Evolutionary conservation across 768 basidiomycete genomes (phyloP).

Genomic region (Cantharellus anzutake): DNA sequence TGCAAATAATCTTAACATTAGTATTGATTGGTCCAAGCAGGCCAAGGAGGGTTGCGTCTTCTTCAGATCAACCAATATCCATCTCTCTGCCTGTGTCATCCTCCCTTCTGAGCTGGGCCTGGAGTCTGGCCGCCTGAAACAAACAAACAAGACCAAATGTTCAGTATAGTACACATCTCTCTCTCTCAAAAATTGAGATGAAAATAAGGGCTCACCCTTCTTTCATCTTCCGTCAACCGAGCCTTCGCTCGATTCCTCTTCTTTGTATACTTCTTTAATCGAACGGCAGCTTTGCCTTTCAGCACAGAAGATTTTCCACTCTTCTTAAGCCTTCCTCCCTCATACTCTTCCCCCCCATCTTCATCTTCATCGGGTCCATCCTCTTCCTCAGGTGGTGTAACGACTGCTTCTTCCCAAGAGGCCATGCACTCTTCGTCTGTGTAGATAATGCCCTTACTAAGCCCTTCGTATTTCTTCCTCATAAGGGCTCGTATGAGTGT

Average conservation of each 20-base stretch:
- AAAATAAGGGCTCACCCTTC: neutral
- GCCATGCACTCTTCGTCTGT: constrained; percentile 51
- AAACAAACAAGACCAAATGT: neutral
- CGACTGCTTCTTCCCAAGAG: constrained; percentile 22
- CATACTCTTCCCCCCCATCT: neutral
- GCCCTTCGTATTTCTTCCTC: constrained; percentile 66
- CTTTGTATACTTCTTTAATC: constrained; percentile 28
- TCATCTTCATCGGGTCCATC: constrained; percentile 15
- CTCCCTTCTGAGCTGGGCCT: neutral
- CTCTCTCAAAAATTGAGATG: neutral
- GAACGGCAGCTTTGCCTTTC: neutral
- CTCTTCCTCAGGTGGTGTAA: neutral
- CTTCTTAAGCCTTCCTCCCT: neutral
- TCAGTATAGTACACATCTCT: neutral
- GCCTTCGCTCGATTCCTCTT: constrained; percentile 86
- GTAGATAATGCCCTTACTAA: constrained; percentile 45
- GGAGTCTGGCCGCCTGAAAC: neutral
- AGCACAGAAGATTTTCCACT: neutral
- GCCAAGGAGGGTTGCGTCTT: no score
- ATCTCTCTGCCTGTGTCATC: neutral
- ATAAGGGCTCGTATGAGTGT: constrained; percentile 73
- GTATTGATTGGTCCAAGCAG: no score
- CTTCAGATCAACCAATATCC: no score
- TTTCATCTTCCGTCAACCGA: constrained; percentile 12
- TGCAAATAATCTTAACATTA: no score